Evolutionary conservation across 345 rosid genomes (phyloP), one percentile per base, ranked within the genome.

Genomic region (Dovyalis caffra): DNA sequence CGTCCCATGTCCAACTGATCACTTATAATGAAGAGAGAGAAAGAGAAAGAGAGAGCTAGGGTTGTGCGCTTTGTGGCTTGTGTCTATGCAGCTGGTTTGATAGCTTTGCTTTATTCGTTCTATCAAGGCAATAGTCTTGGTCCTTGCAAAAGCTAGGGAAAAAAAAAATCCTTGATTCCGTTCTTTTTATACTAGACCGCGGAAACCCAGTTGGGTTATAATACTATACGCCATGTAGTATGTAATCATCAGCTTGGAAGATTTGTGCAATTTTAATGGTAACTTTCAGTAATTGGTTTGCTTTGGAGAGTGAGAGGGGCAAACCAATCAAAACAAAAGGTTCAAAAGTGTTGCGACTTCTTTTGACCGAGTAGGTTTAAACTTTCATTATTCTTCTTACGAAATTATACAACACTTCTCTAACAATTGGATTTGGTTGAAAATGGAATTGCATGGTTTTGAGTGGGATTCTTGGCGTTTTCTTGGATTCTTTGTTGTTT

Each of bases 381-480:
- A 69, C 31, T 70, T 25, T 47, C 66, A 75, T 66, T 35, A 33
- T 56, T 58, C 23, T 31, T 14, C 14, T 29, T 60, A 70, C 66
- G 38, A 66, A 71, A 79, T 71, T 71, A 58, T 34, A 43, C 61
- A 45, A 66, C 49, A 20, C 53, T 28, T 58, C 12, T 35, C 33
- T 0, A 28, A 7, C 21, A 1, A 65, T 12, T 32, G 15, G 77
- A 70, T 74, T 77, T 64, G 57, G 73, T 74, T 78, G 69, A 69
- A 73, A 69, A 72, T 43, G 64, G 70, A 68, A 75, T 72, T 84
- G 86, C 86, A 82, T 82, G 85, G 86, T 78, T 69, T 75, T 87
- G 53, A 83, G 86, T 80, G 82, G 62, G 57, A 71, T 78, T 68
- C 79, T 85, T 85, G 86, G 83, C 86, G 68, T 84, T 77, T 87